Conservation (phyloP, 768 basidiomycete species). For the Suillus subluteus region DNA sequence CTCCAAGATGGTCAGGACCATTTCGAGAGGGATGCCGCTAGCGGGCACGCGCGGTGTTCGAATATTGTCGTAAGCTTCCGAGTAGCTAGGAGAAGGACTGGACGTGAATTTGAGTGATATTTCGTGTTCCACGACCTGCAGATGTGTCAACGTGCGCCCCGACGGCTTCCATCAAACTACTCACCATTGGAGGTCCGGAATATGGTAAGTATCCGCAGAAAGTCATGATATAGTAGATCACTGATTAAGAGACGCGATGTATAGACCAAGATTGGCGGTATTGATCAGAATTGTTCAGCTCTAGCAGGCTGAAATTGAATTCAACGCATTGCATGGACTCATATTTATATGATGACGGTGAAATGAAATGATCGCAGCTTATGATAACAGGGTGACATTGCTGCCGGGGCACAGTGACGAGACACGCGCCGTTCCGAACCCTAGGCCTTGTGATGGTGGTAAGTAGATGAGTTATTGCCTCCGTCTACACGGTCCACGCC, state of each 20-base stretch:
- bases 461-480: slow-evolving; percentile 10
- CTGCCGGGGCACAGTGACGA: not conserved
- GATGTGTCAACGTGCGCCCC: slow-evolving; percentile 15
- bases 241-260: slow-evolving; percentile 16
- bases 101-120: slow-evolving; percentile 44
- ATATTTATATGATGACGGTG: slow-evolving; percentile 29
- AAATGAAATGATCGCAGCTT: slow-evolving; percentile 6
- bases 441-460: not conserved
- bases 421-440: not conserved
- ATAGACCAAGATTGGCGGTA: slow-evolving; percentile 5
- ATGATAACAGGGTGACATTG: not conserved
- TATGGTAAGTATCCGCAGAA: slow-evolving; percentile 27
- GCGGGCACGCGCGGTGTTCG: slow-evolving; percentile 26
- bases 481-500: slow-evolving; percentile 11
- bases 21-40: slow-evolving; percentile 59
- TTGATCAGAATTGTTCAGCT: not conserved
- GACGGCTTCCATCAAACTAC: slow-evolving; percentile 8
- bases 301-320: not conserved
- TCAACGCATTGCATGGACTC: not conserved
- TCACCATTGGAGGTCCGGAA: slow-evolving; percentile 30
- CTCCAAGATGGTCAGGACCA: slow-evolving; percentile 67
- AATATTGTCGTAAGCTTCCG: slow-evolving; percentile 19
- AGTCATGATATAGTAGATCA: slow-evolving; percentile 27
- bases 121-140: slow-evolving; percentile 38
- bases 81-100: slow-evolving; percentile 22